A percentile compares a stretch with the other conserved stretches of the same genome.
These are phyloP conservation scores for Mycena maculata DNA, from an alignment of 768 basidiomycete species.

Conservation along the genomic window DNA sequence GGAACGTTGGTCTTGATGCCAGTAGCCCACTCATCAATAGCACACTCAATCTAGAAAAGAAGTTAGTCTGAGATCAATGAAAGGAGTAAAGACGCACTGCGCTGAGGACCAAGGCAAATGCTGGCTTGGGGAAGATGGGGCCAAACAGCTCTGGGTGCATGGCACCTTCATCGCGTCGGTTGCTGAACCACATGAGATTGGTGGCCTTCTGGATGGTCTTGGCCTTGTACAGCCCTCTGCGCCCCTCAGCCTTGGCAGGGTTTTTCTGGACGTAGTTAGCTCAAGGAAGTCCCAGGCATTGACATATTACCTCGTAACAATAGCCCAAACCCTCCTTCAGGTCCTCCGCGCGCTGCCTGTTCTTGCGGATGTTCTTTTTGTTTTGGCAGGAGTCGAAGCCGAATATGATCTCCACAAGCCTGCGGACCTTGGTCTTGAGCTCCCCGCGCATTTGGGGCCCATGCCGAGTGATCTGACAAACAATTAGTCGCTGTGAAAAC, in stretches of 20 bases:
- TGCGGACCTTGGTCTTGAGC: slow-evolving; percentile 32
- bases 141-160: slow-evolving; percentile 36
- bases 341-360: slow-evolving; percentile 34
- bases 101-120: slow-evolving; percentile 35
- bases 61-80: not conserved
- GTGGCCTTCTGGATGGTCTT: slow-evolving; percentile 38
- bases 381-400: slow-evolving; percentile 37
- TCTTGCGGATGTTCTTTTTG: slow-evolving; percentile 30
- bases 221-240: slow-evolving; percentile 35
- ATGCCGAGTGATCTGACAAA: slow-evolving; percentile 26
- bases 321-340: slow-evolving; percentile 35
- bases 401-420: slow-evolving; percentile 35
- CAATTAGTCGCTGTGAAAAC: not conserved
- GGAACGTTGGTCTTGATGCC: slow-evolving; percentile 22
- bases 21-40: slow-evolving; percentile 13
- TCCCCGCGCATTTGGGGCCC: slow-evolving; percentile 37
- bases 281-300: too few relatives aligned
- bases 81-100: slow-evolving; percentile 24
- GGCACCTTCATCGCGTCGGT: slow-evolving; percentile 41
- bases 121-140: slow-evolving; percentile 29
- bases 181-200: slow-evolving; percentile 42
- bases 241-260: not conserved
- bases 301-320: slow-evolving; percentile 33
- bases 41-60: not conserved
- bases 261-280: too few relatives aligned